phyloP scores from a whole-genome alignment of 2,329 filamentous ascomycete genomes.

The Pseudogymnoascus sp. region DNA sequence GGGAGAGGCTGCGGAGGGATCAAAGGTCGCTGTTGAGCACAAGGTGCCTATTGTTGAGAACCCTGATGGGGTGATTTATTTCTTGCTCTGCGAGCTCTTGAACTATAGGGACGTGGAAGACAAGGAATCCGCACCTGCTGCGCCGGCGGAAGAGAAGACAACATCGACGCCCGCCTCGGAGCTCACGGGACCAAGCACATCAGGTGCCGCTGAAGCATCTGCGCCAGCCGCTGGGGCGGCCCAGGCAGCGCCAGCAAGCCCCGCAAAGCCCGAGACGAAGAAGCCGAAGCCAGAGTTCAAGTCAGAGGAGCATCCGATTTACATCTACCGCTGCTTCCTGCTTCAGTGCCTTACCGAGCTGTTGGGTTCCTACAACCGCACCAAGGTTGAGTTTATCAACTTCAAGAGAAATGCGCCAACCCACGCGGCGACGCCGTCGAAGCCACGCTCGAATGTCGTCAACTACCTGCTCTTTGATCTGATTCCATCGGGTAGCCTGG shows the following conservation, averaged over 20 bases:
- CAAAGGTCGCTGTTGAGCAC: constrained; percentile 57
- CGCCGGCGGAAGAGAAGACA: constrained; percentile 23
- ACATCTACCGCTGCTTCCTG: constrained; percentile 92
- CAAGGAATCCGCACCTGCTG: constrained; percentile 45
- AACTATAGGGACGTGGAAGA: constrained; percentile 92
- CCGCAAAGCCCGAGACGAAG: constrained; percentile 43
- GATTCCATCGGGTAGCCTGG: constrained; percentile 54
- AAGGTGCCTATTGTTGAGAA: constrained; percentile 85
- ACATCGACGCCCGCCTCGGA: constrained; percentile 17
- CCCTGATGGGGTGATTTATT: constrained; percentile 91
- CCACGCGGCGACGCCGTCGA: constrained; percentile 75
- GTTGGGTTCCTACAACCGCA: constrained; percentile 82
- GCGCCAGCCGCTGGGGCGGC: constrained; percentile 12
- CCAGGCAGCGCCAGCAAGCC: not conserved
- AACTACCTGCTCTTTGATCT: constrained; percentile 89
- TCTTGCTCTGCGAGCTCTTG: constrained; percentile 83
- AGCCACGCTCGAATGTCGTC: constrained; percentile 83
- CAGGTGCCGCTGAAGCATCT: constrained; percentile 7
- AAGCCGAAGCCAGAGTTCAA: constrained; percentile 71
- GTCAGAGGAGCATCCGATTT: constrained; percentile 87
- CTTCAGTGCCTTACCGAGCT: constrained; percentile 88
- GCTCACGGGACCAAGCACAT: constrained; percentile 29
- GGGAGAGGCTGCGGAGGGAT: constrained; percentile 55
- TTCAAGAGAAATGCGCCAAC: constrained; percentile 89
- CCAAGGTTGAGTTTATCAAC: constrained; percentile 98